Percentiles rank a stretch among this genome's conserved stretches.
Evolutionary conservation across 1,284 basidiomycete species (phyloP).

Genomic region (Sporisorium sorghi): DNA sequence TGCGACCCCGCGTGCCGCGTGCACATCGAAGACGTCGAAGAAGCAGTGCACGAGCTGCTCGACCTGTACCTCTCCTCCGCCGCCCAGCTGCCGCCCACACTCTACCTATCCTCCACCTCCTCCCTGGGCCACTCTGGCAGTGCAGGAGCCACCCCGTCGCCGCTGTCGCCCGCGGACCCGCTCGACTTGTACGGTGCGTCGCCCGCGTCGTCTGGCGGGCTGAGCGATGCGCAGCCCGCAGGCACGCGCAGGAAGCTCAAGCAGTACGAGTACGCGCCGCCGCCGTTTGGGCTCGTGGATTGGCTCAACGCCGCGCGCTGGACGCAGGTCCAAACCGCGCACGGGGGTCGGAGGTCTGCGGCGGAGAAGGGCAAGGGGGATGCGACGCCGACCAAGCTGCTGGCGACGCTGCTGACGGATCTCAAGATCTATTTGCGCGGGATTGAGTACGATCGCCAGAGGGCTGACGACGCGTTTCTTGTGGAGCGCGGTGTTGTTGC

Average conservation of each 20-base stretch:
- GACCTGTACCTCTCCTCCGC: conserved; percentile 45
- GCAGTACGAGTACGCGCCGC: conserved; percentile 51
- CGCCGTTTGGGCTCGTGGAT: conserved; percentile 46
- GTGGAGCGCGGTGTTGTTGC: conserved; percentile 10
- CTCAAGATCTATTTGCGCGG: conserved; percentile 52
- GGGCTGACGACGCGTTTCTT: conserved; percentile 31
- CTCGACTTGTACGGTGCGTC: conserved; percentile 23
- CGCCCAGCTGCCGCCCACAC: conserved; percentile 34
- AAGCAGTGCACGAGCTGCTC: conserved; percentile 48
- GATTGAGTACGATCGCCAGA: conserved; percentile 48
- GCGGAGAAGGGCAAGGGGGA: neutral
- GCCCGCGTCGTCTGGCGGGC: conserved; percentile 24
- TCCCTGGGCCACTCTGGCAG: conserved; percentile 1
- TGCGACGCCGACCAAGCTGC: conserved; percentile 32
- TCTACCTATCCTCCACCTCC: conserved; percentile 25
- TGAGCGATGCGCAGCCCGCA: conserved; percentile 17
- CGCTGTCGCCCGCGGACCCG: conserved; percentile 45
- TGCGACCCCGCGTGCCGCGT: conserved; percentile 22
- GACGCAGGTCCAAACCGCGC: conserved; percentile 24
- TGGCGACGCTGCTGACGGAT: conserved; percentile 43
- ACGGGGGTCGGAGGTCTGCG: no score
- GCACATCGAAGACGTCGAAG: conserved; percentile 52
- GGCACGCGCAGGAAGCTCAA: conserved; percentile 23
- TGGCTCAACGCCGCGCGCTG: conserved; percentile 43
- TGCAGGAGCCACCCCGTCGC: conserved; percentile 34